Conservation (phyloP, 2,329 filamentous ascomycete species). For the Conoideocrella luteorostrata region DNA sequence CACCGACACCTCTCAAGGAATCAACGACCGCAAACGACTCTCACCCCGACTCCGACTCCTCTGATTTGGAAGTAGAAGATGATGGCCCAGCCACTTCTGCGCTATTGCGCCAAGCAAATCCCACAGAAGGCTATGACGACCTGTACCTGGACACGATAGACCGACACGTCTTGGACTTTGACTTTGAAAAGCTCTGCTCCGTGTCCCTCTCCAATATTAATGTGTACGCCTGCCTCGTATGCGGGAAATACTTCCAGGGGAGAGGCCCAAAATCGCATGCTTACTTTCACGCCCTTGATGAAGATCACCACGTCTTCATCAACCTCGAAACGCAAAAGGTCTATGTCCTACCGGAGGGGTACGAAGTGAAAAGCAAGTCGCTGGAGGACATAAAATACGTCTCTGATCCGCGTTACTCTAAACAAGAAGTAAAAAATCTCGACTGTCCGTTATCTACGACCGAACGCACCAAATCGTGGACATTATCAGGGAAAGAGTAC, state of each 20-base stretch:
- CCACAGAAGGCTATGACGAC: conserved; percentile 84
- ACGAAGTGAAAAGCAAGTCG: conserved; percentile 90
- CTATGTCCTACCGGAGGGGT: conserved; percentile 90
- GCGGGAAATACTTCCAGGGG: conserved; percentile 96
- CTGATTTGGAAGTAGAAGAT: conserved; percentile 36
- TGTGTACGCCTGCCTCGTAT: conserved; percentile 94
- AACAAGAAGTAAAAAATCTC: conserved; percentile 70
- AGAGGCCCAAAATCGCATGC: conserved; percentile 90
- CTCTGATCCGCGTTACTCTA: conserved; percentile 80
- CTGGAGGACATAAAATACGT: conserved; percentile 98
- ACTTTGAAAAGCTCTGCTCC: conserved; percentile 98
- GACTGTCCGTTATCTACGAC: conserved; percentile 51
- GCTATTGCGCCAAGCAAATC: conserved; percentile 65
- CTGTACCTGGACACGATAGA: conserved; percentile 97
- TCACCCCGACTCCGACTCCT: conserved; percentile 24
- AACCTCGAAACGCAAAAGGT: conserved; percentile 92
- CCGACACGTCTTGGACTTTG: conserved; percentile 87
- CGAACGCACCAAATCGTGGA: conserved; percentile 47
- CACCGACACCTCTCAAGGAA: conserved; percentile 11
- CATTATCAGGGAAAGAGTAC: conserved; percentile 78
- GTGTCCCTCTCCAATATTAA: conserved; percentile 97
- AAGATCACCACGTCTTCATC: conserved; percentile 95
- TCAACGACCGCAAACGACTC: conserved; percentile 15
- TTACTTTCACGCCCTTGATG: conserved; percentile 94
- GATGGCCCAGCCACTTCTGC: conserved; percentile 31